Base-by-base conservation (phyloP, 2,329 filamentous ascomycete genomes). In the Claviceps sp. region DNA sequence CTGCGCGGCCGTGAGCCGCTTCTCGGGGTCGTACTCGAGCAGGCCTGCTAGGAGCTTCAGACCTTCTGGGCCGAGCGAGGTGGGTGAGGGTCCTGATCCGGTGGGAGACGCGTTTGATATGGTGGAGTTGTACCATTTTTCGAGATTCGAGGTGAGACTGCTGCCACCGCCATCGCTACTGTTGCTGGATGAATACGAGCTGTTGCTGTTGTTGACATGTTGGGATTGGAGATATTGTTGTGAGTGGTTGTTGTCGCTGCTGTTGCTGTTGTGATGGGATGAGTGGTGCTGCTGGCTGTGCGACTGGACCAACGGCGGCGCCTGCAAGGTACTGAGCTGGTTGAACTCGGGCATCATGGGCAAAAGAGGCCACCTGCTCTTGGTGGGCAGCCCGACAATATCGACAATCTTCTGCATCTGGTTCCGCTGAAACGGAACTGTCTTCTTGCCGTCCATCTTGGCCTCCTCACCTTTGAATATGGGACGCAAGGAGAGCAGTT, bases 391-490 rank as follows among this genome's bases (percentile, higher is more conserved):
- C 34, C 93, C 93, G 73, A 98, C 84, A 56, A 98, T 89, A 63
- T 98, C 93, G 40, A 95, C 88, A 60, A 98, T 98, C 70, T 95
- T 96, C 63, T 93, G 88, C 91, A 98, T 97, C 70, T 98, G 93
- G 62, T 96, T 96, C 14, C 90, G 81, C 68, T 98, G 93, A 60
- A 98, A 98, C 0, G 93, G 93, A 0, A 97, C 90, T 0, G 87
- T 93, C 71, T 97, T 97, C 69, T 98, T 98, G 60, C 81, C 87
- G 67, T 98, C 93, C 86, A 97, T 96, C 70, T 98, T 98, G 16
- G 93, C 93, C 68, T 98, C 93, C 63, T 98, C 93, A 0, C 93
- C 93, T 65, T 98, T 98, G 68, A 98, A 98, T 51, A 98, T 97
- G 0, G 93, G 93, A 1, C 91, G 79, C 3, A 98, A 72, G 1